phyloP scores from a whole-genome alignment of 2,329 filamentous ascomycete species.

The Nigrospora sphaerica region DNA sequence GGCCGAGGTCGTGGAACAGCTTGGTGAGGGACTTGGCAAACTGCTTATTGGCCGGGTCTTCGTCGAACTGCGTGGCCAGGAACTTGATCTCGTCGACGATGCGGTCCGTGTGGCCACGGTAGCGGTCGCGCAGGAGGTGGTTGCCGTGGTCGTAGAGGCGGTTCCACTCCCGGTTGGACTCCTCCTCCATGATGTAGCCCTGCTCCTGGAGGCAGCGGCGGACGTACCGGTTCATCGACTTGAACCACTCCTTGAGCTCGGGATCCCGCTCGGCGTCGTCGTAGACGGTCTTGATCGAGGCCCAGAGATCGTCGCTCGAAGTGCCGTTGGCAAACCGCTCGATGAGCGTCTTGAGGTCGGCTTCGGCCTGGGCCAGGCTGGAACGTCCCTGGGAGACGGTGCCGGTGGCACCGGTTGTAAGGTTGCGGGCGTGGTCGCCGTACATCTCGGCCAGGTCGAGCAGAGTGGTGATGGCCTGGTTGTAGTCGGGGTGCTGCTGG shows the following conservation, averaged over 20 bases:
- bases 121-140: constrained; percentile 82
- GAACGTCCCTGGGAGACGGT: constrained; percentile 68
- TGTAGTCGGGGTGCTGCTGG: constrained; percentile 90
- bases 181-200: constrained; percentile 82
- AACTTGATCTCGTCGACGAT: constrained; percentile 89
- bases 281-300: constrained; percentile 80
- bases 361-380: constrained; percentile 64
- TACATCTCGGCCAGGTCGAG: constrained; percentile 82
- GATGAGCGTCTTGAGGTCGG: constrained; percentile 76
- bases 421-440: constrained; percentile 60
- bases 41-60: constrained; percentile 77
- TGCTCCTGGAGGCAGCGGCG: constrained; percentile 80
- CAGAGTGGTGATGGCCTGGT: constrained; percentile 82
- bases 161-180: constrained; percentile 76
- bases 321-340: constrained; percentile 96
- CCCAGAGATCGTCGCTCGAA: constrained; percentile 78
- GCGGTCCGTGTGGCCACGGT: constrained; percentile 77
- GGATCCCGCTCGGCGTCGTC: constrained; percentile 77
- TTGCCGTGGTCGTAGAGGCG: constrained; percentile 76
- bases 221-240: constrained; percentile 66
- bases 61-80: constrained; percentile 79
- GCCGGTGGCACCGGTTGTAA: constrained; percentile 58
- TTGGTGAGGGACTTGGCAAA: constrained; percentile 73
- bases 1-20: constrained; percentile 82
- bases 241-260: constrained; percentile 88